Conservation (phyloP, 2,329 filamentous ascomycete species). For the Colletotrichum plurivorum region DNA sequence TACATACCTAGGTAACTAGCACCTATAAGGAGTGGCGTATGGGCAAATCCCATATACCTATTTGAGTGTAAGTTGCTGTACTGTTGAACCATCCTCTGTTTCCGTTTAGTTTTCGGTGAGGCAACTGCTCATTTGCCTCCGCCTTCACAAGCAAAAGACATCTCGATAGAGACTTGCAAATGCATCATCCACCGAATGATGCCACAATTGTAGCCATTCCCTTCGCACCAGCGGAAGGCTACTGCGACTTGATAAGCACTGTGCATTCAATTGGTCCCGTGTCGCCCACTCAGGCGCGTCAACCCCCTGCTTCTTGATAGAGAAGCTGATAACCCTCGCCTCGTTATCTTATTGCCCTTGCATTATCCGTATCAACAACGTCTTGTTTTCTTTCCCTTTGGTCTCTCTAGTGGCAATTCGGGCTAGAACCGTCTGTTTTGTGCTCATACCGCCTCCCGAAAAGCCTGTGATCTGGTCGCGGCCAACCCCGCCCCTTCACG, state of each 20-base stretch:
- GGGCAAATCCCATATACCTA: no score
- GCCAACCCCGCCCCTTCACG: not conserved
- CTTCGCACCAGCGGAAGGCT: constrained; percentile 13
- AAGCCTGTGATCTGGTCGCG: not conserved
- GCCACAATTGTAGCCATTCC: not conserved
- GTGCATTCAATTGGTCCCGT: constrained; percentile 27
- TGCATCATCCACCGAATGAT: not conserved
- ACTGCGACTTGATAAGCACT: constrained; percentile 25
- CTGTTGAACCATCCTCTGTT: no score
- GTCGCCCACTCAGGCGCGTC: constrained; percentile 26
- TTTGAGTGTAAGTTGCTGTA: no score
- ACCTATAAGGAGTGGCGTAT: no score
- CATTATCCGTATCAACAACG: not conserved
- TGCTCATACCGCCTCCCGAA: constrained; percentile 1
- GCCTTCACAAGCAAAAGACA: not conserved
- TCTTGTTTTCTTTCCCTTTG: not conserved
- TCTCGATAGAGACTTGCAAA: not conserved
- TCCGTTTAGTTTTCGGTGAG: no score
- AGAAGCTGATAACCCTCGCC: constrained; percentile 23
- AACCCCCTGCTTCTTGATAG: constrained; percentile 6
- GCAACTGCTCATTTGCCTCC: no score
- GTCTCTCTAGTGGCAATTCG: not conserved
- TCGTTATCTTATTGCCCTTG: constrained; percentile 18
- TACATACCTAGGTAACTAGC: no score
- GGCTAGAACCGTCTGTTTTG: constrained; percentile 8